Evolutionary conservation across 1,284 basidiomycete genomes (phyloP), one percentile per base, ranked within the genome.

Genomic region (Meira miltonrushii): DNA sequence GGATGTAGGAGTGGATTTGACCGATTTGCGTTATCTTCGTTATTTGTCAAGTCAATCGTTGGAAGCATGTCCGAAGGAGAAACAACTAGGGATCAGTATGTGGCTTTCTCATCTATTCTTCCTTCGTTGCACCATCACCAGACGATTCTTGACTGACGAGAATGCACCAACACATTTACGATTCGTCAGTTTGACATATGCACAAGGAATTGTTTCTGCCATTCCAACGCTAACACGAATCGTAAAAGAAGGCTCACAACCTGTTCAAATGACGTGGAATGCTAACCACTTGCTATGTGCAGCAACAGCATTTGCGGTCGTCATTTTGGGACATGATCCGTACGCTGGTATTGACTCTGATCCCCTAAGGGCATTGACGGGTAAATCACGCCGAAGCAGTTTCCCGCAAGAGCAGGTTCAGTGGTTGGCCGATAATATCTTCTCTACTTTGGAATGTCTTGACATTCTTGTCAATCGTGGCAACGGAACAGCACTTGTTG

Each of bases 251-350:
- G 12, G 25, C 8, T 12, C 12, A 23, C 12, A 21, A 6, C 46
- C 46, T 23, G 25, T 48, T 23, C 17, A 48, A 13, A n/a, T 23
- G 12, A 21, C 46, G 5, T 48, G 46, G 46, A 48, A 48, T 25
- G 46, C 46, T 5, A 48, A 48, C 12, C 46, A 48, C 5, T 23
- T 48, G 7, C 12, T 48, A 19, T 48, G 46, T 48, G 46, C 46
- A 13, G 46, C 46, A 5, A 48, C n/a, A 13, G 23, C 46, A 19
- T 48, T 48, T 23, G 46, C 23, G 2, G 46, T 48, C 13, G 21
- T 48, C 5, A 13, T 48, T 21, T 21, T 48, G 46, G 46, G 46
- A 9, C 46, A 23, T 17, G 46, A 48, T 23, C 17, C 17, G 2
- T 48, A 48, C 21, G 12, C 25, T 19, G 46, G 25, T 25, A 17